Evolutionary conservation across 1,139 yeast genomes (phyloP), one percentile per base, ranked within the genome.

Genomic region (Yamadazyma diospyri): DNA sequence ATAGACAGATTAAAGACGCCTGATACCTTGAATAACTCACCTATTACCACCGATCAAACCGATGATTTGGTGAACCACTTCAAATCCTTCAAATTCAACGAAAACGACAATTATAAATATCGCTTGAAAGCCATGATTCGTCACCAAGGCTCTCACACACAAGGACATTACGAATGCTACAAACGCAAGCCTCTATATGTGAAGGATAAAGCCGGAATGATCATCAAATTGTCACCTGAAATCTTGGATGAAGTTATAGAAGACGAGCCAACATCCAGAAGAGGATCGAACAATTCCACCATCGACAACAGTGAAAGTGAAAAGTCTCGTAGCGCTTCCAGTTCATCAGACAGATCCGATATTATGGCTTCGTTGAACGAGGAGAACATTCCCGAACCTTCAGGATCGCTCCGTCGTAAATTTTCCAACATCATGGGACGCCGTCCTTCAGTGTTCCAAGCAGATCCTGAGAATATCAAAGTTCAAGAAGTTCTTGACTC

Each of bases 101-200:
- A 67, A 4, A 65, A 65, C 40, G 72, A 69, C 38, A 48, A 55
- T 16, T 72, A 70, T 44, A 69, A 60, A 28, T 88, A 86, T 53
- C 64, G 65, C 39, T 64, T 92, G 23, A 73, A 72, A 42, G 85
- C 96, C 1, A 64, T 87, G 45, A 78, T 92, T 16, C 72, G 87
- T 40, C 98, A 92, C 52, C 77, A 80, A 33, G 98, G 97, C 0
- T 79, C 94, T 1, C 97, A 92, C 56, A 73, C 82, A 13, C 78
- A 81, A 30, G 98, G 97, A 1, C 98, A 92, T 53, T 92, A 85
- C 50, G 94, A 84, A 48, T 81, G 92, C 45, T 85, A 76, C 53
- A 78, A 78, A 43, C 73, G 72, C 30, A 85, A 85, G 49, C 89
- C 92, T 2, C 56, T 72, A 8, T 72, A 68, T 42, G 77, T 72